A percentile compares a stretch with the other conserved stretches of the same genome.
Evolutionary conservation across 176 grass and related monocot species (phyloP).

Genomic region (Paspalum vaginatum): DNA sequence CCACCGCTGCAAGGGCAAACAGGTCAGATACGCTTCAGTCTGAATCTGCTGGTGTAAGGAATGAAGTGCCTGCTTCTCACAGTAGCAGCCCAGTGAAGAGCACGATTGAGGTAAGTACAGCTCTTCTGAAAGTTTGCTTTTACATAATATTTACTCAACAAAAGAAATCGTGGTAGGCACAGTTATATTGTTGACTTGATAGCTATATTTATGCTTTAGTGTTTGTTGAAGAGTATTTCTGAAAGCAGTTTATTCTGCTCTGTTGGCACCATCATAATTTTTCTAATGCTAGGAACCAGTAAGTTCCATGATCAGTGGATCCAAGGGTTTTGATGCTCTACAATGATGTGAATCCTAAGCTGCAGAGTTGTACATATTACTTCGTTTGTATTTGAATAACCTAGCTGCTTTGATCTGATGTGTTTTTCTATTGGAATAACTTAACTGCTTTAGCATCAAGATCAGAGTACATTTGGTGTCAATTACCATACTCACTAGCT

Average conservation of each 20-base stretch:
- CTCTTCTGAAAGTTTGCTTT: not conserved
- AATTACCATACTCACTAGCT: not conserved
- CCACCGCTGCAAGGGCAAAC: conserved; percentile 38
- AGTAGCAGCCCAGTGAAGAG: conserved; percentile 51
- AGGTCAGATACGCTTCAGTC: conserved; percentile 41
- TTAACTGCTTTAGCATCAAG: not conserved
- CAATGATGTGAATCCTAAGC: not conserved
- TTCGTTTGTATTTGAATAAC: not conserved
- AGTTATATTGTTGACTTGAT: not conserved
- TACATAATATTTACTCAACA: conserved; percentile 17
- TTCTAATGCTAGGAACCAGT: not conserved
- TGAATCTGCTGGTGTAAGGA: conserved; percentile 33
- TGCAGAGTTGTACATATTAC: not conserved
- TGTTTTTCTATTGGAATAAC: not conserved
- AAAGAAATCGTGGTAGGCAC: not conserved
- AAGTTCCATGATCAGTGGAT: not conserved
- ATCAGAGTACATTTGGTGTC: not conserved
- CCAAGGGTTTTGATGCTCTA: not conserved
- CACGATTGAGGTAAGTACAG: conserved; percentile 44
- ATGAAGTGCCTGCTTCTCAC: conserved; percentile 39
- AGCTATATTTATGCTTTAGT: not conserved
- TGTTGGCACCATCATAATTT: not conserved
- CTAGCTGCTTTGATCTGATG: not conserved
- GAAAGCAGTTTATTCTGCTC: not conserved
- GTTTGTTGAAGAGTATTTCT: not conserved